Evolutionary conservation across 495 filamentous ascomycete genomes (phyloP), one percentile per base, ranked within the genome.

Genomic region (Annulohypoxylon moriforme): DNA sequence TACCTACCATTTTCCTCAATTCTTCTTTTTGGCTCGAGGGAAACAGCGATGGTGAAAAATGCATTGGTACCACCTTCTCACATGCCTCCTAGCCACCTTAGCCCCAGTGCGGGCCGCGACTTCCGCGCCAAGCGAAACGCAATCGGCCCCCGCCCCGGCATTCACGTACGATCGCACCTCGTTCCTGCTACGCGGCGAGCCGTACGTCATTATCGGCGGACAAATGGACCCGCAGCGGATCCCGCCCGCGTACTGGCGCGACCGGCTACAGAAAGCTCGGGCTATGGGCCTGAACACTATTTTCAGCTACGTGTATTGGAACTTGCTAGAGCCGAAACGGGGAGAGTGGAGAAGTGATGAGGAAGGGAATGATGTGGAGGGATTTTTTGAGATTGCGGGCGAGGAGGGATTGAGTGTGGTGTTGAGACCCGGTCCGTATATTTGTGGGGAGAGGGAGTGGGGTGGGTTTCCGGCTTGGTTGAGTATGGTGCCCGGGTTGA

Each of bases 221-320:
- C 84, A 85, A 68, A 85, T 85, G 79, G 83, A 85, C 49, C 81
- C 83, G 0, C 83, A 85, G 63, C 76, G 81, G 3, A 80, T 85
- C 34, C 83, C 83, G 0, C 70, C 75, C 20, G 60, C 74, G 46
- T 80, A 83, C 47, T 85, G 83, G 83, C 64, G 67, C 10, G 78
- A 82, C 58, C 76, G 82, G 7, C 75, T 85, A 0, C 33, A 57
- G 11, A 84, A 83, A 27, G 83, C 80, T 1, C 66, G 79, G 0
- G 77, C 81, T 3, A 84, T 84, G 82, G 82, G 83, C 0, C 53
- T 85, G 9, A 85, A 85, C 62, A 84, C 83, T 0, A 79, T 85
- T 38, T 84, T 84, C 53, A 80, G 79, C 50, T 85, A 85, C 60
- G 74, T 84, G 7, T 85, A 78, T 64, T 85, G 83, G 83, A 81